Evolutionary conservation across 2,329 filamentous ascomycete species (phyloP).

Genomic region (Diplocarpon rosae): DNA sequence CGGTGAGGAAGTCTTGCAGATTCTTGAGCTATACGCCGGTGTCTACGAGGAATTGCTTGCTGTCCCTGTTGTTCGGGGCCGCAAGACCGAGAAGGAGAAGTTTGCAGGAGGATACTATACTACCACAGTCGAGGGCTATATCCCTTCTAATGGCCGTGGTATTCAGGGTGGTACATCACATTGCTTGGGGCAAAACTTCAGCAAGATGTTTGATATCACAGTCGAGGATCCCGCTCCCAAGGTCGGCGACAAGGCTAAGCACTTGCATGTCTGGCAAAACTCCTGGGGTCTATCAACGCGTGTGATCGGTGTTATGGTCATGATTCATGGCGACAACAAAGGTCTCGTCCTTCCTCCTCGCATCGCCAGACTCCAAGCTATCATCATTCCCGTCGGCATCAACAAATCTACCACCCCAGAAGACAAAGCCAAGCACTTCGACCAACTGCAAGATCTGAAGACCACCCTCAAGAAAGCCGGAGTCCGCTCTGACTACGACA

Average conservation of each 20-base stretch:
- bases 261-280: conserved; percentile 93
- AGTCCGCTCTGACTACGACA: conserved; percentile 71
- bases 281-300: conserved; percentile 97
- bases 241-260: conserved; percentile 62
- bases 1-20: conserved; percentile 78
- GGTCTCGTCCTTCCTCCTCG: conserved; percentile 87
- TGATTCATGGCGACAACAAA: conserved; percentile 94
- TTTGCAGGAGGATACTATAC: conserved; percentile 96
- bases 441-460: conserved; percentile 62
- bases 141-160: conserved; percentile 87
- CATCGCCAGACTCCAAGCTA: conserved; percentile 73
- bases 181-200: conserved; percentile 88
- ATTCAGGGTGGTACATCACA: conserved; percentile 96
- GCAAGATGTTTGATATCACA: conserved; percentile 97
- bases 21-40: conserved; percentile 83
- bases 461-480: conserved; percentile 58
- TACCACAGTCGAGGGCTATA: conserved; percentile 93
- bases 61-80: conserved; percentile 83
- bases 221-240: conserved; percentile 78
- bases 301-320: conserved; percentile 96
- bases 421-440: conserved; percentile 64
- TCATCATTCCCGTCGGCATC: conserved; percentile 87
- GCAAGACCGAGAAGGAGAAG: conserved; percentile 96
- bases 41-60: conserved; percentile 92
- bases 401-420: conserved; percentile 78